Evolutionary conservation across 1,284 basidiomycete genomes (phyloP).

Genomic region (Trametes versicolor): DNA sequence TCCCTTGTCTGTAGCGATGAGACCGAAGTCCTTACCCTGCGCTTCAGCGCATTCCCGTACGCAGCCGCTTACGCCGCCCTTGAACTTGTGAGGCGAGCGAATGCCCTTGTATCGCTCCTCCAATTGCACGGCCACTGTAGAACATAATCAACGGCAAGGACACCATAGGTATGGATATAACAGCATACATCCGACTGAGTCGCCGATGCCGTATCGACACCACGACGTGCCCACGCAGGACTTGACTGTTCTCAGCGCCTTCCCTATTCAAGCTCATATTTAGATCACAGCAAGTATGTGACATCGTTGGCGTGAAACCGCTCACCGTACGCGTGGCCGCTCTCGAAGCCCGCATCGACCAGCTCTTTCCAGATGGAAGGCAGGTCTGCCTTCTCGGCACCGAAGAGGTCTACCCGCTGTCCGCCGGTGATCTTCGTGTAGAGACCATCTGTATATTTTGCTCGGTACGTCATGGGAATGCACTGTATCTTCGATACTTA

Average conservation of each 20-base stretch:
- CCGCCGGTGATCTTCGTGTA: slow-evolving; percentile 78
- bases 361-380: slow-evolving; percentile 81
- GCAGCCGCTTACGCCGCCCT: slow-evolving; percentile 84
- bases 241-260: slow-evolving; percentile 65
- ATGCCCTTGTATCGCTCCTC: slow-evolving; percentile 82
- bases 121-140: slow-evolving; percentile 68
- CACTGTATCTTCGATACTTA: slow-evolving; percentile 30
- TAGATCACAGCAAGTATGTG: not conserved
- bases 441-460: slow-evolving; percentile 50
- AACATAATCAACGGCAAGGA: not conserved
- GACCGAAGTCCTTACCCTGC: slow-evolving; percentile 80
- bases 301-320: slow-evolving; percentile 49
- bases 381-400: slow-evolving; percentile 79
- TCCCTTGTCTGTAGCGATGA: slow-evolving; percentile 83
- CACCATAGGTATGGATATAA: not conserved
- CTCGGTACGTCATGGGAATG: not conserved
- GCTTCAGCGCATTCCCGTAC: slow-evolving; percentile 83
- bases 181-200: slow-evolving; percentile 68
- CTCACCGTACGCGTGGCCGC: slow-evolving; percentile 81
- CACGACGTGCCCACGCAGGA: slow-evolving; percentile 67
- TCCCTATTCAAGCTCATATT: slow-evolving; percentile 46
- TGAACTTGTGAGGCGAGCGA: slow-evolving; percentile 79
- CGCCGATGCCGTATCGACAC: slow-evolving; percentile 83
- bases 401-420: slow-evolving; percentile 80
- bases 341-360: slow-evolving; percentile 75